A percentile compares a stretch with the other conserved stretches of the same genome.
Conservation (phyloP, 1,139 yeast genomes). For the Yamadazyma sp. region DNA sequence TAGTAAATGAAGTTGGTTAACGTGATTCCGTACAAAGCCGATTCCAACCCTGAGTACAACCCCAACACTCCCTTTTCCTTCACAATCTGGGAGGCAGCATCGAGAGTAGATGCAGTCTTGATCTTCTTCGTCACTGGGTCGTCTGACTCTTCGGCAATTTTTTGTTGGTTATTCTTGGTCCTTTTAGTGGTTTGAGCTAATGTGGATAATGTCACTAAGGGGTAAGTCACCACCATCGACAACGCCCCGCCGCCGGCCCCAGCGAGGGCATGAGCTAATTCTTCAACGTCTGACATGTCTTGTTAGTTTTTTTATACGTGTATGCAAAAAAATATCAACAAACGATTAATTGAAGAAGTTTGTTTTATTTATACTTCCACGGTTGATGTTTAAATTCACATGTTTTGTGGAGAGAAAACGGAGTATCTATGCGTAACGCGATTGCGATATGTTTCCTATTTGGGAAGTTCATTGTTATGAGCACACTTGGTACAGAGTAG, state of each 20-base stretch:
- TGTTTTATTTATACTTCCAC: constrained; percentile 6
- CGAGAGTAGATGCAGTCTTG: constrained; percentile 22
- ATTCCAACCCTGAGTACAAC: constrained; percentile 81
- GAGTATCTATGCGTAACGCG: constrained; percentile 2
- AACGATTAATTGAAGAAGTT: not conserved
- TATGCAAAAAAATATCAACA: not conserved
- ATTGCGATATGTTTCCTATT: constrained; percentile 3
- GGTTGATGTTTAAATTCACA: constrained; percentile 10
- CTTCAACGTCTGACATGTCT: constrained; percentile 42
- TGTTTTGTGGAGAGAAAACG: constrained; percentile 12
- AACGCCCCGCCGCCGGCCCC: constrained; percentile 95
- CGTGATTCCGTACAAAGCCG: constrained; percentile 84
- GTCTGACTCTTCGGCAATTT: constrained; percentile 9
- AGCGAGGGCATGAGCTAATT: constrained; percentile 81
- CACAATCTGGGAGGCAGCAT: constrained; percentile 48
- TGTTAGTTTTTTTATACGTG: not conserved
- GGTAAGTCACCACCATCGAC: constrained; percentile 82
- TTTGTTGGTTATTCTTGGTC: constrained; percentile 19
- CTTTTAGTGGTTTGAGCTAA: constrained; percentile 71
- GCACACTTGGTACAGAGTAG: no score
- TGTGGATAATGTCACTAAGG: constrained; percentile 80
- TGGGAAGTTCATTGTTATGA: constrained; percentile 4
- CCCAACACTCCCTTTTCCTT: constrained; percentile 68
- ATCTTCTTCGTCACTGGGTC: constrained; percentile 18
- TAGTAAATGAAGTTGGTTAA: constrained; percentile 86